Evolutionary conservation across 1,284 basidiomycete species (phyloP).

Genomic region (Leccinum discolor): DNA sequence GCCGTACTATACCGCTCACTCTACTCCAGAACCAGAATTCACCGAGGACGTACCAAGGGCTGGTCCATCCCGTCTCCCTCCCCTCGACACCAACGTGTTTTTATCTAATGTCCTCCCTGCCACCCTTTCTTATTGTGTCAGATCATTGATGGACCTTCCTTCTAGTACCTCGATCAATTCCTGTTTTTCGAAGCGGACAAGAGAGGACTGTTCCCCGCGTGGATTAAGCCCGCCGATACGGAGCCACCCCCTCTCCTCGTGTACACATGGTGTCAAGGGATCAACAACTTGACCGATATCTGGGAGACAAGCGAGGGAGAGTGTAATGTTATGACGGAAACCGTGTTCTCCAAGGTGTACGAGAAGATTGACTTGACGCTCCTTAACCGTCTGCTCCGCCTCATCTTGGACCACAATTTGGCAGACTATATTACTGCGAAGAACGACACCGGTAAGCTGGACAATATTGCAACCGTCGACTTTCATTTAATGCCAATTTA

Average conservation of each 20-base stretch:
- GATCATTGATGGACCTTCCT: conserved; percentile 9
- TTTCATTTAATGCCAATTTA: conserved; percentile 2
- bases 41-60: conserved; percentile 19
- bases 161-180: conserved; percentile 88
- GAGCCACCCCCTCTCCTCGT: conserved; percentile 66
- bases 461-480: not conserved
- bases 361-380: conserved; percentile 97
- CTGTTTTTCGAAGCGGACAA: conserved; percentile 94
- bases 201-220: conserved; percentile 93
- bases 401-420: conserved; percentile 96
- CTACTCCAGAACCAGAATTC: conserved; percentile 30
- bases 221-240: conserved; percentile 97
- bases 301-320: conserved; percentile 98
- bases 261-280: no score
- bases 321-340: conserved; percentile 98
- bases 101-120: conserved; percentile 2
- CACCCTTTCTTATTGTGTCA: conserved; percentile 4
- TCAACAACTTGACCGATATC: conserved; percentile 75
- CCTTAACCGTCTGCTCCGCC: conserved; percentile 88
- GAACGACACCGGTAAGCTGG: conserved; percentile 78
- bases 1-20: conserved; percentile 22
- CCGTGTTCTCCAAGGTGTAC: conserved; percentile 92
- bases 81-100: conserved; percentile 22
- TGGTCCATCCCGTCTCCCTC: conserved; percentile 31
- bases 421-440: conserved; percentile 98